Evolutionary conservation across 2,329 filamentous ascomycete genomes (phyloP).

Genomic region (Amphichorda felina): DNA sequence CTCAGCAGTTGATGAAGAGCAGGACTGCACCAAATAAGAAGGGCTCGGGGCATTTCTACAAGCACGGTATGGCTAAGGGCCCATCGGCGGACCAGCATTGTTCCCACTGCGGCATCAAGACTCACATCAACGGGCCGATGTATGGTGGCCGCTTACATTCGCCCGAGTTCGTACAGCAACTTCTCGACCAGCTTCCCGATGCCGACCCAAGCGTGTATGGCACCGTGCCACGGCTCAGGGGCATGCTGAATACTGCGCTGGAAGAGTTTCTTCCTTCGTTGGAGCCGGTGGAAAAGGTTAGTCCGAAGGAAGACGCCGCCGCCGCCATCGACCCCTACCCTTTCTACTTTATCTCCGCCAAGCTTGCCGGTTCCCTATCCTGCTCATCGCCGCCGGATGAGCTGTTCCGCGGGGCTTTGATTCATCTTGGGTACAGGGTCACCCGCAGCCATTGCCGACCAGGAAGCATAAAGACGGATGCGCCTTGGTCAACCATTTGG

Average conservation of each 20-base stretch:
- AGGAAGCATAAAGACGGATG: conserved; percentile 87
- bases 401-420: conserved; percentile 68
- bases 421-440: conserved; percentile 68
- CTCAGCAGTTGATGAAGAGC: conserved; percentile 65
- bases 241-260: conserved; percentile 81
- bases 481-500: conserved; percentile 84
- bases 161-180: conserved; percentile 64
- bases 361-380: conserved; percentile 65
- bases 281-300: conserved; percentile 22
- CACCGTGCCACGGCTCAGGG: conserved; percentile 71
- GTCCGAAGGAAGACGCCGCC: conserved; percentile 35
- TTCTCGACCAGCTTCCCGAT: conserved; percentile 60
- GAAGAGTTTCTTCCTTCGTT: conserved; percentile 48
- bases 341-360: conserved; percentile 75
- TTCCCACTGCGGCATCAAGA: conserved; percentile 74
- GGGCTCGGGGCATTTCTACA: conserved; percentile 58
- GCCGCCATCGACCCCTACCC: conserved; percentile 61
- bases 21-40: conserved; percentile 58
- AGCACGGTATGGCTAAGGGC: conserved; percentile 63
- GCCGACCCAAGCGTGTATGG: conserved; percentile 61
- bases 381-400: conserved; percentile 71
- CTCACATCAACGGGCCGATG: conserved; percentile 88
- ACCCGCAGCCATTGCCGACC: conserved; percentile 82
- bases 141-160: conserved; percentile 86
- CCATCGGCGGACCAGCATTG: conserved; percentile 58